Base-by-base conservation (phyloP, 2,329 filamentous ascomycete genomes). In the Arthroderma uncinatum region DNA sequence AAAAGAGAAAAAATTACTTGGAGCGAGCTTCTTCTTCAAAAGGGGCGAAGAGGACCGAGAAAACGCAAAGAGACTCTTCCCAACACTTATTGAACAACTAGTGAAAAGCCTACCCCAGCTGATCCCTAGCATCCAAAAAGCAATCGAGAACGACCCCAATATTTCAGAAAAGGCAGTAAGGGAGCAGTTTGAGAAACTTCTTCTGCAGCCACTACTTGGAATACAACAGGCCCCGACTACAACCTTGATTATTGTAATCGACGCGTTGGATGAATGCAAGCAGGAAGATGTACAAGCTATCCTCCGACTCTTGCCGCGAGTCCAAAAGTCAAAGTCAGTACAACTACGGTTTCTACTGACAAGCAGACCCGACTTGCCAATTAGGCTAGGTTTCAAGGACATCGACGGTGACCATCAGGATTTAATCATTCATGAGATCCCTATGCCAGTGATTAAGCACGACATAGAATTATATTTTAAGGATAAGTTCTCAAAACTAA, bases 11-110 rank as follows among this genome's bases (percentile, higher is more conserved):
- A 36, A 47, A 2, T 54, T 12, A 21, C 63, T 69, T 14, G 67
- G 59, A 7, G 68, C 62, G 4, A 68, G 62, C 53, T 70, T 69
- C 59, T 70, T 71, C 61, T 70, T 70, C 59, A 59, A 61, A 8
- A 59, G 61, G 37, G 60, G 59, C 19, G 60, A 59, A 23, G 61
- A 61, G 1, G 62, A 67, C 25, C 50, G 57, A 2, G 57, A 56
- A n/a, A 57, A 61, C 37, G 63, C 65, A 8, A 58, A 28, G 7
- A 60, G 57, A 34, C 62, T 70, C 42, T 58, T 70, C 28, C 59
- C 64, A 4, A 70, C 64, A 1, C 52, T 71, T n/a, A 59, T 60
- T 6, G 4, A 16, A 16, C 56, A 60, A 23, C 21, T 55, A 21
- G 21, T 23, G 9, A 25, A 9, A 7, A 30, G 19, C 2, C 2